phyloP scores from a whole-genome alignment of 169 alveolate species.

The Plasmodium gaboni region DNA sequence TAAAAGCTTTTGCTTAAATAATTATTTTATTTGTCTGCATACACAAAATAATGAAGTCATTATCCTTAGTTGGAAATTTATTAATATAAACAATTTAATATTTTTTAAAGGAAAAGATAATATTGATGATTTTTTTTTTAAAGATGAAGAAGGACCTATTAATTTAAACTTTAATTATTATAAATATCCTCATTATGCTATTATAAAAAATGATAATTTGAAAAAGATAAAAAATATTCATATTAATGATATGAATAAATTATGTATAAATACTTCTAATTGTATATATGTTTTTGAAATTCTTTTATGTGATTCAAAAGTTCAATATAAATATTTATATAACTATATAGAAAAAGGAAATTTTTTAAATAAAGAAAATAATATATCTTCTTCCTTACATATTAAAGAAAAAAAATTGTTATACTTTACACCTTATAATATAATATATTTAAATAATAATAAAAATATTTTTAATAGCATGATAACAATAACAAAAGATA shows the following conservation, averaged over 20 bases:
- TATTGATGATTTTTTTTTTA: not conserved
- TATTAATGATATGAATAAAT: slow-evolving; percentile 16
- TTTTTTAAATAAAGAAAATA: not conserved
- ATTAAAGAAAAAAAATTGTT: slow-evolving; percentile 18
- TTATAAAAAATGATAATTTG: slow-evolving; percentile 11
- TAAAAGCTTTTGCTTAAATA: slow-evolving; percentile 10
- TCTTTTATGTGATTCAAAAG: not conserved
- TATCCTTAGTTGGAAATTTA: slow-evolving; percentile 3
- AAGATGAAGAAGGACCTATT: not conserved
- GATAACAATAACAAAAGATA: slow-evolving; percentile 15
- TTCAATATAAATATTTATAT: slow-evolving; percentile 1
- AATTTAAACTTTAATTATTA: slow-evolving; percentile 8
- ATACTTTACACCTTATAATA: slow-evolving; percentile 14
- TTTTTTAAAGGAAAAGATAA: slow-evolving; percentile 39
- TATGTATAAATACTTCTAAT: slow-evolving; percentile 24
- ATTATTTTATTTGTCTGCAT: slow-evolving; percentile 29
- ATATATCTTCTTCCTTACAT: not conserved
- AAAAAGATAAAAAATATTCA: slow-evolving; percentile 17
- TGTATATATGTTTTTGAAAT: slow-evolving; percentile 17
- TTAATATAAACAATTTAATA: slow-evolving; percentile 15
- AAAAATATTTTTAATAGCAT: slow-evolving; percentile 22
- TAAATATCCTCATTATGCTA: not conserved
- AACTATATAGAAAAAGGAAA: not conserved
- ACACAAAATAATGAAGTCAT: not conserved
- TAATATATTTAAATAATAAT: slow-evolving; percentile 13